A percentile compares a stretch with the other conserved stretches of the same genome.
Evolutionary conservation across 352 stramenopile genomes (phyloP).

Genomic region (Pythium folliculosum): DNA sequence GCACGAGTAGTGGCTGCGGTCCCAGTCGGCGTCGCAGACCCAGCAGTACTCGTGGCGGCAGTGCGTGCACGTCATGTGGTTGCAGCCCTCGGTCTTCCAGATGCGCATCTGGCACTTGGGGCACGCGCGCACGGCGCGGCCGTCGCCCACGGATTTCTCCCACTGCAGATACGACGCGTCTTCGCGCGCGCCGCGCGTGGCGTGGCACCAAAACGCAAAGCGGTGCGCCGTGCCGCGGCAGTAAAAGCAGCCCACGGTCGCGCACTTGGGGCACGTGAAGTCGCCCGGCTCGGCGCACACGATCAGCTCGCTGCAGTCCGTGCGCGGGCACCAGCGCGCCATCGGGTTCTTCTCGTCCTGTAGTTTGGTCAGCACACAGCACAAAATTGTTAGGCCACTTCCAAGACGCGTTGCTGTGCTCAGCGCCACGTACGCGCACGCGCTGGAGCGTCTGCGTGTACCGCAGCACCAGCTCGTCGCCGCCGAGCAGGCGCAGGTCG

Average conservation of each 20-base stretch:
- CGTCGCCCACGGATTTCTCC: constrained; percentile 59
- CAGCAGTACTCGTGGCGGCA: constrained; percentile 73
- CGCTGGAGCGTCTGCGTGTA: constrained; percentile 48
- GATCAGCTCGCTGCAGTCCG: constrained; percentile 66
- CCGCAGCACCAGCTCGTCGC: constrained; percentile 25
- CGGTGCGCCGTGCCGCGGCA: constrained; percentile 56
- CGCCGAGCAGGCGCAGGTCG: constrained; percentile 42
- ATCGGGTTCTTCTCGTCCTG: constrained; percentile 79
- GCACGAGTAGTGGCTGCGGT: constrained; percentile 67
- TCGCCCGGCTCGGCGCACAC: constrained; percentile 46
- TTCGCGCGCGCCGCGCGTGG: constrained; percentile 19
- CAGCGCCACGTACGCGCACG: constrained; percentile 56
- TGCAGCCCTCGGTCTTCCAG: constrained; percentile 77
- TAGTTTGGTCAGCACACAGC: not conserved
- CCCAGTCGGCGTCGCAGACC: constrained; percentile 60
- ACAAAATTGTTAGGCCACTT: not conserved
- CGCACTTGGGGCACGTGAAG: constrained; percentile 69
- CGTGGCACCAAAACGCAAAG: constrained; percentile 55
- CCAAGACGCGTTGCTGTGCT: too few species aligned
- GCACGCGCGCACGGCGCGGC: constrained; percentile 54
- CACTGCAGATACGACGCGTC: constrained; percentile 62
- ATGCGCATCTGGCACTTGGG: constrained; percentile 69
- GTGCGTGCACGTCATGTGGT: constrained; percentile 74
- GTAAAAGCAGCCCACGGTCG: constrained; percentile 54
- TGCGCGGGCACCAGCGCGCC: constrained; percentile 62